A percentile compares a stretch with the other conserved stretches of the same genome.
These are phyloP conservation scores for Cladophialophora bantiana DNA, from an alignment of 2,329 filamentous ascomycete species.

Conservation along the genomic window DNA sequence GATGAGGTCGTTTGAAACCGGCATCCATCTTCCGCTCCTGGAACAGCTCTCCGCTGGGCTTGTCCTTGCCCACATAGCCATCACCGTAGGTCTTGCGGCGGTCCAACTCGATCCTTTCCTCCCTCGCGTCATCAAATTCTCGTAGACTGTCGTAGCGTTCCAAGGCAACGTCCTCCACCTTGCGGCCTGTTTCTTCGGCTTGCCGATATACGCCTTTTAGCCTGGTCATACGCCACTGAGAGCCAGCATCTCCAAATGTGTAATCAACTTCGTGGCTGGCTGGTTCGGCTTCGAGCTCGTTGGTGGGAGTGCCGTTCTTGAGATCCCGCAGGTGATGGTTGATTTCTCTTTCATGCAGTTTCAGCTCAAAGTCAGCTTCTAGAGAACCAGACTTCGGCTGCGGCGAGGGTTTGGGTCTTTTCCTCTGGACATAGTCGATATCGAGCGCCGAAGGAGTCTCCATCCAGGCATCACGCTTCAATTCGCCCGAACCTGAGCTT, in stretches of 20 bases:
- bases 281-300: constrained; percentile 56
- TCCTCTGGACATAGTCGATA: constrained; percentile 73
- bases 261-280: constrained; percentile 74
- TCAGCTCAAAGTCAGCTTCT: constrained; percentile 68
- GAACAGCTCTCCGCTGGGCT: constrained; percentile 85
- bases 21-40: constrained; percentile 73
- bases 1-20: constrained; percentile 51
- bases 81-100: constrained; percentile 81
- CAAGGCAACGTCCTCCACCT: constrained; percentile 80
- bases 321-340: constrained; percentile 73
- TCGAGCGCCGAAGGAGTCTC: constrained; percentile 80
- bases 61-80: constrained; percentile 83
- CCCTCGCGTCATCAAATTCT: constrained; percentile 89
- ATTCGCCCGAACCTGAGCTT: constrained; percentile 43
- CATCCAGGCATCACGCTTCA: constrained; percentile 92
- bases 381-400: constrained; percentile 50
- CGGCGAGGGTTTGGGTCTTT: constrained; percentile 58
- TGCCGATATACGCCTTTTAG: constrained; percentile 83
- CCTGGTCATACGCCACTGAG: constrained; percentile 96
- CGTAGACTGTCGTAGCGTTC: constrained; percentile 81
- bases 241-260: constrained; percentile 85
- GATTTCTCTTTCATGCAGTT: constrained; percentile 80
- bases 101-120: constrained; percentile 91
- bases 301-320: constrained; percentile 60
- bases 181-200: constrained; percentile 74